Base-by-base conservation (phyloP, 2,329 filamentous ascomycete species). In the Lasiodiplodia theobromae region DNA sequence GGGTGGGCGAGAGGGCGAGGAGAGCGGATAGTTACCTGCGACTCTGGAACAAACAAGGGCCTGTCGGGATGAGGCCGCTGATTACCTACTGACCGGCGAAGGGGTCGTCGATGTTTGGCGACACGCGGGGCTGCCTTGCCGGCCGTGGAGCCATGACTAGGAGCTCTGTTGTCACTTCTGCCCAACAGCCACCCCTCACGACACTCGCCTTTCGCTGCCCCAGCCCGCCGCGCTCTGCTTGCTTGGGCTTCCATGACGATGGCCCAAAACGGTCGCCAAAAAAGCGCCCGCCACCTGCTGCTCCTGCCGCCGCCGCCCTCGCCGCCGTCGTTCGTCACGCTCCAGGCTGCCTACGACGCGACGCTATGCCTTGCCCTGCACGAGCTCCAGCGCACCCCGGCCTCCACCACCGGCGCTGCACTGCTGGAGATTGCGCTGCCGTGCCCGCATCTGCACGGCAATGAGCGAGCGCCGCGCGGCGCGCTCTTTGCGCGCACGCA, bases 401-500 rank as follows among this genome's bases (percentile, higher is more conserved):
- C 78, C 68, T 58, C 71, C 70, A 72, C 72, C 71, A 56, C 75
- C 67, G 62, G 74, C 68, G 69, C 73, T 73, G 87, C 78, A 2
- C 74, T 84, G 14, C 76, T 89, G 38, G 87, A 89, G 65, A 82
- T 89, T 73, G 91, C 89, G 2, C 78, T 96, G 47, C 86, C 87
- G 2, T 86, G 87, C 58, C 87, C 90, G 2, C 83, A 91, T 64
- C 84, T 94, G 14, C 81, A 84, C 57, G 85, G 86, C 23, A 80
- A 81, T 38, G 81, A 83, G 28, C 80, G 81, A 25, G 79, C 81
- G 37, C 83, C 86, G 56, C 85, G 86, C 73, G 82, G 86, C 28
- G 81, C 87, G 56, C 82, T 87, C 21, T 97, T 94, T 86, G 76
- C 84, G 40, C 81, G 85, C n/a, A 86, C 89, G 0, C 93, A 97